phyloP scores from a whole-genome alignment of 1,284 basidiomycete genomes.

The Moesziomyces aphidis region DNA sequence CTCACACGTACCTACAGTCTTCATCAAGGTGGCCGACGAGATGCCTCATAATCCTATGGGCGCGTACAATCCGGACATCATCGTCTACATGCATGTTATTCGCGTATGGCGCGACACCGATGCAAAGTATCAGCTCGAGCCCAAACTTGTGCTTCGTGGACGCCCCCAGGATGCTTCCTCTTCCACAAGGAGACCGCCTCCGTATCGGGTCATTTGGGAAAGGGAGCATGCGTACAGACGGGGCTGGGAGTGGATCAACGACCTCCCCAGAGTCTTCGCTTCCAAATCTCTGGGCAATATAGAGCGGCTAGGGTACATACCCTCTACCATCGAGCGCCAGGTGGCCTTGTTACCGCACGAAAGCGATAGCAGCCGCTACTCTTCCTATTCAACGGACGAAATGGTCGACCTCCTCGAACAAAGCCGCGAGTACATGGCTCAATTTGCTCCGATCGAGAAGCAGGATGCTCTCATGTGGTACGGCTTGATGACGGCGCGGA shows the following conservation, averaged over 20 bases:
- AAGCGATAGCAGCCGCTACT: too few species aligned
- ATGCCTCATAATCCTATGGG: constrained; percentile 1
- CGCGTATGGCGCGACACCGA: background rate
- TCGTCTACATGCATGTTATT: constrained; percentile 14
- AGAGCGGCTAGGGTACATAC: constrained; percentile 17
- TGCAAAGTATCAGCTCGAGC: background rate
- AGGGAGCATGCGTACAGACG: background rate
- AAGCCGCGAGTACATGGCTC: too few species aligned
- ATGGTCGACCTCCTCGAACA: too few species aligned
- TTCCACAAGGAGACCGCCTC: background rate
- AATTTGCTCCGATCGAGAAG: too few species aligned
- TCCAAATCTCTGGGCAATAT: constrained; percentile 2
- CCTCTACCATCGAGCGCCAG: constrained; percentile 8
- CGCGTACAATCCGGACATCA: constrained; percentile 11
- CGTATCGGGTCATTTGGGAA: background rate
- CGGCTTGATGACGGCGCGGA: too few species aligned
- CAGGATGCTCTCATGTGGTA: too few species aligned
- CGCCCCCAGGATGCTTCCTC: too few species aligned
- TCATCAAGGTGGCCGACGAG: background rate
- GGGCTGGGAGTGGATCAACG: constrained; percentile 5
- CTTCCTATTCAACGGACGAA: too few species aligned
- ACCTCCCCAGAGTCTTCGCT: constrained; percentile 3
- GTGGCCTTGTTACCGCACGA: background rate
- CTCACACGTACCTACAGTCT: constrained; percentile 3
- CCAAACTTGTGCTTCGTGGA: constrained; percentile 7